A percentile compares a stretch with the other conserved stretches of the same genome.
Evolutionary conservation across 1,284 basidiomycete genomes (phyloP).

Genomic region (Ceratobasidium sp.): DNA sequence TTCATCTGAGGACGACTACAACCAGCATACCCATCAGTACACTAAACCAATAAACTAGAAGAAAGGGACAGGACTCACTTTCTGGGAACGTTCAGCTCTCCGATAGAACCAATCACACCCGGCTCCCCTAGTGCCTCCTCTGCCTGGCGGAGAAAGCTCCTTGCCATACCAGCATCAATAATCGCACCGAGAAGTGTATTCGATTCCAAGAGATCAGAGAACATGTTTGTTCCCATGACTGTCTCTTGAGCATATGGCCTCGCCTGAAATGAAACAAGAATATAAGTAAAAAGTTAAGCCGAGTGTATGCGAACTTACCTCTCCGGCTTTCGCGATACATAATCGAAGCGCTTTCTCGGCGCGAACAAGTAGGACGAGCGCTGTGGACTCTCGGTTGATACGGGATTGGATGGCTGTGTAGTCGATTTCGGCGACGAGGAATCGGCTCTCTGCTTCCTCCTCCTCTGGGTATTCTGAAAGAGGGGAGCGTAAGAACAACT

Average conservation of each 20-base stretch:
- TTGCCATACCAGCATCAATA: neutral
- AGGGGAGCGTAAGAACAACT: neutral
- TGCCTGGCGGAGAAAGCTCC: neutral
- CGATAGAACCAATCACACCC: neutral
- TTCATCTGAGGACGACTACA: slow-evolving; percentile 1
- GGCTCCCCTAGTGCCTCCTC: neutral
- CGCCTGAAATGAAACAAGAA: too few relatives aligned
- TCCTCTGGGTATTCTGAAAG: slow-evolving; percentile 26
- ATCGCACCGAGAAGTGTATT: neutral
- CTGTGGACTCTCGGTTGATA: slow-evolving; percentile 3
- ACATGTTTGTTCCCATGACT: neutral
- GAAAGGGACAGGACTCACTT: slow-evolving; percentile 1
- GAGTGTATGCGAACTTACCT: slow-evolving; percentile 16
- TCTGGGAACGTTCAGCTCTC: neutral
- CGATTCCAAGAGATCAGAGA: neutral
- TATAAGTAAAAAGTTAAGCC: too few relatives aligned
- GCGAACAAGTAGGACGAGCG: slow-evolving; percentile 4
- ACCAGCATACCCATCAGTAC: neutral
- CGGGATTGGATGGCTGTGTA: neutral
- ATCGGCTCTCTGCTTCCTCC: slow-evolving; percentile 6
- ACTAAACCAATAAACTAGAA: neutral
- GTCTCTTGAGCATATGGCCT: neutral
- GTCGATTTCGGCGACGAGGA: neutral
- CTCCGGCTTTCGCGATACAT: neutral
- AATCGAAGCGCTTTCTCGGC: slow-evolving; percentile 4